Conservation (phyloP, 2,329 filamentous ascomycete species). For the Phoma sp. region DNA sequence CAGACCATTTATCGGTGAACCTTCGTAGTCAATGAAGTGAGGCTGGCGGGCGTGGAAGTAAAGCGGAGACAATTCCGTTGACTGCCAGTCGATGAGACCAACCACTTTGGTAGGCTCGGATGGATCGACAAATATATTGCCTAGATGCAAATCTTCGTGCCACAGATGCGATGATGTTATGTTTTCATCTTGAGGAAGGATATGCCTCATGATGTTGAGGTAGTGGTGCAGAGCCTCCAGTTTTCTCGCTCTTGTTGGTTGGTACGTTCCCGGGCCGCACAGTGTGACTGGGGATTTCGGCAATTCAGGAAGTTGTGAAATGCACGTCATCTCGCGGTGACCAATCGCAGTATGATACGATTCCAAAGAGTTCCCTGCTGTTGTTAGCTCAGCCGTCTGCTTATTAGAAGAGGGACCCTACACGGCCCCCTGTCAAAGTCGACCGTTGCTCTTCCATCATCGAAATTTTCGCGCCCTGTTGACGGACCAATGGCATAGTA, state of each 20-base stretch:
- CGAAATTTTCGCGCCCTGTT: slow-evolving; percentile 39
- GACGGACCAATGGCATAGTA: slow-evolving; percentile 49
- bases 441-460: slow-evolving; percentile 39
- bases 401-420: slow-evolving; percentile 27
- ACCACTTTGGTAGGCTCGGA: slow-evolving; percentile 39
- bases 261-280: slow-evolving; percentile 48
- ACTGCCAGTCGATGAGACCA: slow-evolving; percentile 47
- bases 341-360: slow-evolving; percentile 44
- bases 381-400: slow-evolving; percentile 17
- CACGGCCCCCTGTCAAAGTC: slow-evolving; percentile 47
- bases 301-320: slow-evolving; percentile 35
- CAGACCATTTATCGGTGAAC: slow-evolving; percentile 32
- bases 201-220: slow-evolving; percentile 31
- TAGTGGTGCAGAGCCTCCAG: slow-evolving; percentile 39
- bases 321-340: slow-evolving; percentile 40
- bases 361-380: slow-evolving; percentile 28
- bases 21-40: slow-evolving; percentile 44
- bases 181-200: slow-evolving; percentile 34
- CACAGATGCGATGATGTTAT: slow-evolving; percentile 37
- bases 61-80: slow-evolving; percentile 43
- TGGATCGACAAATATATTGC: slow-evolving; percentile 47
- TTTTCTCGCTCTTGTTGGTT: slow-evolving; percentile 43
- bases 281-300: slow-evolving; percentile 42
- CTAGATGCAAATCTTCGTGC: slow-evolving; percentile 49
- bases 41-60: slow-evolving; percentile 46